These are phyloP conservation scores for Torulaspora microellipsoides DNA, from an alignment of 805 yeast genomes.

Conservation along the genomic window DNA sequence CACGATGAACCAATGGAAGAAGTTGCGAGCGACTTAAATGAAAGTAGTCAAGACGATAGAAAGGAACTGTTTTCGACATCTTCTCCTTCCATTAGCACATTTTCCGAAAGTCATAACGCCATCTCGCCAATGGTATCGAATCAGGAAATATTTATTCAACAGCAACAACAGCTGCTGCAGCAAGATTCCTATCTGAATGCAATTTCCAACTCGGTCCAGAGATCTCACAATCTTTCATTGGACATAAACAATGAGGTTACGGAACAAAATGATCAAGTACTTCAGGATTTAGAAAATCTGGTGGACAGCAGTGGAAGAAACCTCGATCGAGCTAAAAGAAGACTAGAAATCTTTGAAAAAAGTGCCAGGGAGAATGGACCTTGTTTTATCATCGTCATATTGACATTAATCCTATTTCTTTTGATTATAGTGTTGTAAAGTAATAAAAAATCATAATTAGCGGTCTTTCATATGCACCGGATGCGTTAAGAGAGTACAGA, in stretches of 20 bases:
- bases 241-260: constrained; percentile 45
- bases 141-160: constrained; percentile 37
- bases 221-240: constrained; percentile 43
- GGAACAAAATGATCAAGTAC: constrained; percentile 42
- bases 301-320: constrained; percentile 41
- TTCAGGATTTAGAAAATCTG: constrained; percentile 48
- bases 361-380: constrained; percentile 46
- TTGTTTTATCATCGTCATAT: constrained; percentile 44
- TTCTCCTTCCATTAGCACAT: neutral
- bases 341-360: constrained; percentile 38
- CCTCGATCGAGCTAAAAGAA: constrained; percentile 39
- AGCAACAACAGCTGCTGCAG: constrained; percentile 44
- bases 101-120: neutral
- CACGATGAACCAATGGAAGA: constrained; percentile 16
- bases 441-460: neutral
- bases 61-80: constrained; percentile 1
- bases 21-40: neutral
- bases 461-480: neutral
- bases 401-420: constrained; percentile 42
- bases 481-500: neutral
- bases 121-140: constrained; percentile 25
- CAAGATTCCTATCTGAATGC: constrained; percentile 44
- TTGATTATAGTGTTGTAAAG: constrained; percentile 39
- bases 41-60: constrained; percentile 2
- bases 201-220: constrained; percentile 41